Evolutionary conservation across 805 yeast species (phyloP).

Genomic region (Wickerhamiella lipophila): DNA sequence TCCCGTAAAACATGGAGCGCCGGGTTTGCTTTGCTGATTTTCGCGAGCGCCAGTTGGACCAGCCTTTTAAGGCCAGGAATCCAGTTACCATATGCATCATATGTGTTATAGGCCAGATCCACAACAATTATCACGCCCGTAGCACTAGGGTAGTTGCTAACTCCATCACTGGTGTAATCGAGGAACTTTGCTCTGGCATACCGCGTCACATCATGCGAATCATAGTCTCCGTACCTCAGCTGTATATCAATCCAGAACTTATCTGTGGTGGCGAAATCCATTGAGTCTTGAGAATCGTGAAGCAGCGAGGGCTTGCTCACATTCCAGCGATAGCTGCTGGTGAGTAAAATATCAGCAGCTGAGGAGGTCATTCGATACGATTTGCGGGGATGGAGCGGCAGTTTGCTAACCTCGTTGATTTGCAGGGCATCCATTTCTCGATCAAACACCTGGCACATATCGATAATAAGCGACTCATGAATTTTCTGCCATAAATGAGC

Average conservation of each 20-base stretch:
- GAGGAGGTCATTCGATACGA: slow-evolving; percentile 96
- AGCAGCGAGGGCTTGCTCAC: slow-evolving; percentile 65
- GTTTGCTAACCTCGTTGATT: slow-evolving; percentile 76
- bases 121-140: slow-evolving; percentile 85
- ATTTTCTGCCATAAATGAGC: slow-evolving; percentile 99
- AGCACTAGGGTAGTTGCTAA: slow-evolving; percentile 79
- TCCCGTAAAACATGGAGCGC: slow-evolving; percentile 84
- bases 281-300: slow-evolving; percentile 53
- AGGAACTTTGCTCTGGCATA: slow-evolving; percentile 85
- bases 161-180: slow-evolving; percentile 82
- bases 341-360: slow-evolving; percentile 75
- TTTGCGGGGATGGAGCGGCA: slow-evolving; percentile 91
- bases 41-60: slow-evolving; percentile 81
- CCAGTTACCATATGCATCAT: slow-evolving; percentile 96
- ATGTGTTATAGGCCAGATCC: slow-evolving; percentile 91
- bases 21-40: slow-evolving; percentile 90
- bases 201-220: slow-evolving; percentile 90
- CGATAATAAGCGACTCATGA: slow-evolving; percentile 90
- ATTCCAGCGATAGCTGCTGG: slow-evolving; percentile 69
- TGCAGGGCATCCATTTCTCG: slow-evolving; percentile 71
- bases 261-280: slow-evolving; percentile 41
- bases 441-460: slow-evolving; percentile 83
- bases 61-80: slow-evolving; percentile 86
- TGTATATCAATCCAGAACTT: slow-evolving; percentile 95
- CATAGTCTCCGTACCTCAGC: slow-evolving; percentile 91